These are phyloP conservation scores for Pichia ethanolica DNA, from an alignment of 805 yeast species.

Conservation along the genomic window DNA sequence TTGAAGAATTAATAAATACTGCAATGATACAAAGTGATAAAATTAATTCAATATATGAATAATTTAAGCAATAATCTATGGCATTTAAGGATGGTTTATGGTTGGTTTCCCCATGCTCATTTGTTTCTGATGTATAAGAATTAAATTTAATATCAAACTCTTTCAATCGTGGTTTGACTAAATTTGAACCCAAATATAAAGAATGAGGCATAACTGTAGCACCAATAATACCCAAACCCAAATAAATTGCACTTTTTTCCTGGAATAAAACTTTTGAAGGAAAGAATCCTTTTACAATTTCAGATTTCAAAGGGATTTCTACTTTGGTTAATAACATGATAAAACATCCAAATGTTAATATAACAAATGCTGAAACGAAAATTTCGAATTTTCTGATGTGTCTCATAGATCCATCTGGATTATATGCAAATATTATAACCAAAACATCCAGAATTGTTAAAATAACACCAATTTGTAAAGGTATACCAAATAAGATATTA, in stretches of 20 bases:
- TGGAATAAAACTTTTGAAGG: slow-evolving; percentile 52
- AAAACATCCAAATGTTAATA: slow-evolving; percentile 71
- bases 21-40: slow-evolving; percentile 74
- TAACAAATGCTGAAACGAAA: slow-evolving; percentile 63
- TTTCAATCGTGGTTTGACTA: slow-evolving; percentile 76
- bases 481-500: slow-evolving; percentile 67
- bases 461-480: slow-evolving; percentile 66
- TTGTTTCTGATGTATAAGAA: slow-evolving; percentile 9
- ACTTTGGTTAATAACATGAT: slow-evolving; percentile 58
- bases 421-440: slow-evolving; percentile 69
- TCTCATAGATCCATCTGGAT: slow-evolving; percentile 66
- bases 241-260: slow-evolving; percentile 60
- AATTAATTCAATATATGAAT: slow-evolving; percentile 64
- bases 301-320: slow-evolving; percentile 42
- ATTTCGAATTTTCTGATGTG: slow-evolving; percentile 72
- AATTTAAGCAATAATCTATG: slow-evolving; percentile 61
- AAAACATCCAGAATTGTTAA: slow-evolving; percentile 79
- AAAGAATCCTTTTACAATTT: slow-evolving; percentile 57
- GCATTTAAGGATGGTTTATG: slow-evolving; percentile 73
- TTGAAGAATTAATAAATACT: slow-evolving; percentile 77
- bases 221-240: slow-evolving; percentile 79
- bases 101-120: slow-evolving; percentile 14
- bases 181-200: slow-evolving; percentile 74
- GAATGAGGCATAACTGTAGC: slow-evolving; percentile 97
- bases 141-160: slow-evolving; percentile 54